Evolutionary conservation across 2,329 filamentous ascomycete species (phyloP).

Genomic region (Penicillium sp.): DNA sequence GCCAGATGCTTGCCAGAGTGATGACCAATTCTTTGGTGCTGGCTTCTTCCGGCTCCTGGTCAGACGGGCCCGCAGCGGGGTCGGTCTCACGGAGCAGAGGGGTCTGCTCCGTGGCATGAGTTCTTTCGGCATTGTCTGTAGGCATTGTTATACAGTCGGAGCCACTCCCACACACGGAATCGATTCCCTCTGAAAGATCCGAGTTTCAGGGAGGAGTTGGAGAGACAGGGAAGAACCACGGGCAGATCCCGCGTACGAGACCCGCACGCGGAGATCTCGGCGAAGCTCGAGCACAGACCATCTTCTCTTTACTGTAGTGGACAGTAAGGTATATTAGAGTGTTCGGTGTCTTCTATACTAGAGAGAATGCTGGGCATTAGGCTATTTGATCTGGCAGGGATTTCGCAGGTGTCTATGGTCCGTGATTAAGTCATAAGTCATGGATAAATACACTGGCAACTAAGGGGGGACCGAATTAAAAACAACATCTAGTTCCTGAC

Average conservation of each 20-base stretch:
- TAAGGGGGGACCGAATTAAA: too few relatives aligned
- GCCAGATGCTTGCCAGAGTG: conserved; percentile 50
- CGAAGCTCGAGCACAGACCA: background rate
- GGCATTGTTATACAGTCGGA: conserved; percentile 1
- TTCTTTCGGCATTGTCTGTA: conserved; percentile 1
- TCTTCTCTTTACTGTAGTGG: background rate
- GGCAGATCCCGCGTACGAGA: background rate
- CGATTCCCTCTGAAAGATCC: background rate
- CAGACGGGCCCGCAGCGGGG: conserved; percentile 8
- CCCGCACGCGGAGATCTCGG: background rate
- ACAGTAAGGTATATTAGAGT: background rate
- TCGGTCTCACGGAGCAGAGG: conserved; percentile 27
- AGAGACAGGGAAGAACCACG: background rate
- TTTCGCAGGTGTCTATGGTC: too few relatives aligned
- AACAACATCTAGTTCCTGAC: background rate
- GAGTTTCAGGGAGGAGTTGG: background rate
- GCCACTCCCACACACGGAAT: background rate
- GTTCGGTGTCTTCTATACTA: background rate
- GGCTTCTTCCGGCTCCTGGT: conserved; percentile 41
- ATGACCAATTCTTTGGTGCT: conserved; percentile 46
- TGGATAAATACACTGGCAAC: too few relatives aligned
- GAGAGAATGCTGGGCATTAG: too few relatives aligned
- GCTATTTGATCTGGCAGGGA: background rate
- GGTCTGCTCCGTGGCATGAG: conserved; percentile 29
- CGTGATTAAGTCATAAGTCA: too few relatives aligned